phyloP scores from a whole-genome alignment of 768 basidiomycete genomes.

The Termitomyces sp. region DNA sequence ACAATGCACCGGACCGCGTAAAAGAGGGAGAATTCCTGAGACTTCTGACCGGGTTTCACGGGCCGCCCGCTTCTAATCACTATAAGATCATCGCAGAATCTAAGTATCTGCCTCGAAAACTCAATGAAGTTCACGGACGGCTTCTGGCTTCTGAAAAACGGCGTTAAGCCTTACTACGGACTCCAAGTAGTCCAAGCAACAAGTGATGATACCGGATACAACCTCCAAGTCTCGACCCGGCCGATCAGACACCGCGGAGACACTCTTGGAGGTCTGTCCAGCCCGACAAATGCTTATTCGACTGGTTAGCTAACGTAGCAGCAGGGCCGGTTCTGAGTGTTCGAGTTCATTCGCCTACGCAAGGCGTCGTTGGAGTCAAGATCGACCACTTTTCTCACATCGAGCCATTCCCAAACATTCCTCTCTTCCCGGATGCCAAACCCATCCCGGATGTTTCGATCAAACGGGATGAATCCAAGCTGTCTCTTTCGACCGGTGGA shows the following conservation, averaged over 20 bases:
- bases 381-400: constrained; percentile 51
- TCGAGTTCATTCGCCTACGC: constrained; percentile 53
- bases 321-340: constrained; percentile 50
- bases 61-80: not conserved
- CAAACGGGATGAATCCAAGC: constrained; percentile 27
- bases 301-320: constrained; percentile 16
- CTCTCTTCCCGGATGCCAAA: constrained; percentile 61
- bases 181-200: constrained; percentile 57
- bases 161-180: constrained; percentile 59
- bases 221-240: constrained; percentile 59
- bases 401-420: constrained; percentile 46
- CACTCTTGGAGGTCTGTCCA: constrained; percentile 50
- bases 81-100: constrained; percentile 2
- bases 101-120: constrained; percentile 22
- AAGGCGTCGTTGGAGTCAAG: constrained; percentile 55
- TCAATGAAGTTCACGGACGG: constrained; percentile 74
- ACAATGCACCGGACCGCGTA: too few species aligned
- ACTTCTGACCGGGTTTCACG: not conserved
- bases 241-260: constrained; percentile 64
- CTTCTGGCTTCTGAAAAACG: constrained; percentile 66
- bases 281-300: not conserved
- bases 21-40: too few species aligned
- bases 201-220: constrained; percentile 45
- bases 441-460: constrained; percentile 45
- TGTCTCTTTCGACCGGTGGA: constrained; percentile 43